These are phyloP conservation scores for Monosporascus sp. DNA, from an alignment of 2,329 filamentous ascomycete species.

Conservation along the genomic window DNA sequence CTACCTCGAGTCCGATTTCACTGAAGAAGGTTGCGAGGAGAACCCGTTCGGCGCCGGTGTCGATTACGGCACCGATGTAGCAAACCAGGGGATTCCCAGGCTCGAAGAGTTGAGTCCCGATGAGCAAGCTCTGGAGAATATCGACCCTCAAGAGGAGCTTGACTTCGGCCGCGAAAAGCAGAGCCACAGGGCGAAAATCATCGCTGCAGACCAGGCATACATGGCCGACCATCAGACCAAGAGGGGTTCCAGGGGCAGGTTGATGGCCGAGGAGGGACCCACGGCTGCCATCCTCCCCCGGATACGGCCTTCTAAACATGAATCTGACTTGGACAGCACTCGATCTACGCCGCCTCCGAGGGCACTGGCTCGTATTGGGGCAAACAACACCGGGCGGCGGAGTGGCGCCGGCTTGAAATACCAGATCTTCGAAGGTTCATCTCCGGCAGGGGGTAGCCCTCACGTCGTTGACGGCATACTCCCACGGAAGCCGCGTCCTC, in stretches of 20 bases:
- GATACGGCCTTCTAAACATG: constrained; percentile 59
- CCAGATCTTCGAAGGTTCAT: constrained; percentile 56
- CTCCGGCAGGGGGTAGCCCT: constrained; percentile 48
- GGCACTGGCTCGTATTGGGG: constrained; percentile 30
- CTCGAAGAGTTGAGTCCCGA: constrained; percentile 62
- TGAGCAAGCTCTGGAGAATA: constrained; percentile 64
- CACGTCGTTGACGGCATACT: constrained; percentile 48
- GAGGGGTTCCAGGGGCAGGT: constrained; percentile 35
- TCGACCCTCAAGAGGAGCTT: constrained; percentile 56
- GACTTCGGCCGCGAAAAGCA: constrained; percentile 48
- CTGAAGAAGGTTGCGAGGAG: constrained; percentile 75
- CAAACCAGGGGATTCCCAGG: constrained; percentile 64
- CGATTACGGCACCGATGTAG: constrained; percentile 58
- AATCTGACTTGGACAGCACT: constrained; percentile 49
- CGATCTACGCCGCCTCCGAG: constrained; percentile 48
- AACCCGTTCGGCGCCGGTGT: constrained; percentile 82
- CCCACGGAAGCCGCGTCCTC: constrained; percentile 62
- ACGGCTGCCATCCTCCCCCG: constrained; percentile 53
- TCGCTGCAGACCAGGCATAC: constrained; percentile 69
- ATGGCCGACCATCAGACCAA: constrained; percentile 57
- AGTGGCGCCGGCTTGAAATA: constrained; percentile 51
- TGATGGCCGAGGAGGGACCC: constrained; percentile 47
- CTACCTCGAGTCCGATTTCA: constrained; percentile 94
- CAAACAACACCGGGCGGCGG: constrained; percentile 34
- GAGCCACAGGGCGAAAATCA: constrained; percentile 67